Percentiles rank a stretch among this genome's conserved stretches.
These are phyloP conservation scores for Fusarium bactridioides DNA, from an alignment of 2,329 filamentous ascomycete genomes.

Conservation along the genomic window DNA sequence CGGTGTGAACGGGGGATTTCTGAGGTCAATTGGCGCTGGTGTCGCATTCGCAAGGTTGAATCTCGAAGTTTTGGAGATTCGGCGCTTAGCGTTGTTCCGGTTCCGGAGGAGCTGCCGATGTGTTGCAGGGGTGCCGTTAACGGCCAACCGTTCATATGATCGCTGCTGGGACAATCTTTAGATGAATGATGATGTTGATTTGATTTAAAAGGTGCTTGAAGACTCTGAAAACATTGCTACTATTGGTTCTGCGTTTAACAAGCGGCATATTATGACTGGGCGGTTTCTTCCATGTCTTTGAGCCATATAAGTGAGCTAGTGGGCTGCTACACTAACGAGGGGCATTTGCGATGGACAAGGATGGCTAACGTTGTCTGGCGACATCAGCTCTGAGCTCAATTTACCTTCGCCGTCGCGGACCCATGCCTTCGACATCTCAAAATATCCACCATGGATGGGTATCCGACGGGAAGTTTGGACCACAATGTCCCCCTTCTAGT, in stretches of 20 bases:
- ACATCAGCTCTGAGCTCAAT: conserved; percentile 33
- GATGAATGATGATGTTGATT: background rate
- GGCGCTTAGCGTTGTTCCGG: conserved; percentile 43
- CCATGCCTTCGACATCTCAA: conserved; percentile 34
- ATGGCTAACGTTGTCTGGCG: conserved; percentile 35
- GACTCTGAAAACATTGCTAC: background rate
- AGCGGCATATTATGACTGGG: too few relatives aligned
- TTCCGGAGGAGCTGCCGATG: conserved; percentile 36
- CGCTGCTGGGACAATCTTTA: background rate
- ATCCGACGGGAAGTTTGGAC: conserved; percentile 79
- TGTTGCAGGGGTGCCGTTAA: conserved; percentile 26
- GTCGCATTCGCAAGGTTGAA: conserved; percentile 16
- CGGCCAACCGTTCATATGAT: background rate
- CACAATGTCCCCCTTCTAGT: conserved; percentile 88
- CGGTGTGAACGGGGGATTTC: background rate
- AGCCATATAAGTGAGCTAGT: conserved; percentile 36
- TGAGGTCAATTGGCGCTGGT: conserved; percentile 13
- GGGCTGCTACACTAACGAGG: conserved; percentile 39
- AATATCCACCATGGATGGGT: conserved; percentile 73
- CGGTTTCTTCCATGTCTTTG: background rate
- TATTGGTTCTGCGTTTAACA: background rate
- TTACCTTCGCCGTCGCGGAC: conserved; percentile 28
- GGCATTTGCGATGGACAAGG: conserved; percentile 35
- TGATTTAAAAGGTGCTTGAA: background rate
- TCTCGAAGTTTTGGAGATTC: conserved; percentile 35